Base-by-base conservation (phyloP, 345 rosid species). In the Gossypium sturtianum region DNA sequence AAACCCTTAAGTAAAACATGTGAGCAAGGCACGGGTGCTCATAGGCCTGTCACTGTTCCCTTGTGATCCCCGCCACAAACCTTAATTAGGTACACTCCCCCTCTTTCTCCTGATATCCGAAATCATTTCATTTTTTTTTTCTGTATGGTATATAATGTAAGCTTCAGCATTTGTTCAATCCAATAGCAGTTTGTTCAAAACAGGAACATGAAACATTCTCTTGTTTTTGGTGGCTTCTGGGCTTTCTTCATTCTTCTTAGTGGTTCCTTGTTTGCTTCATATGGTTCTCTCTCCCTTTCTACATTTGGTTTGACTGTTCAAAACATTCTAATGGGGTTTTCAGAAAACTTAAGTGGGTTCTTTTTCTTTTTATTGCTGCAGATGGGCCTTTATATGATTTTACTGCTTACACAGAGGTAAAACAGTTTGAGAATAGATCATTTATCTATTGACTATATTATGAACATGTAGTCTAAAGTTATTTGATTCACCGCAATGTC, bases 401-500 rank as follows among this genome's bases (percentile, higher is more conserved):
- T 48, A 87, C 90, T 43, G 96, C 94, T 5, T 89, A 90, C 67
- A 84, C 84, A 0, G 84, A 90, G 96, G 98, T 93, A 77, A 80
- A 57, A 34, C 19, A 17, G 53, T 44, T 4, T 47, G 66, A 72
- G 45, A 57, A 44, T 45, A 23, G 34, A 48, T 15, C 15, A 34
- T 34, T 34, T 8, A 25, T 52, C 22, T 29, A 23, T 25, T 16
- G 49, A 34, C 12, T 34, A 10, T 23, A 22, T 11, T 19, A 11
- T 12, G n/a, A 66, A 66, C 12, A 20, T 5, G 13, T 7, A 3
- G 16, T 12, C n/a, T 29, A 15, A n/a, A 41, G 19, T 65, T 6
- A 12, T 22, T 45, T 66, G 54, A 45, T 45, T 44, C 10, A 47
- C 13, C 9, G 1, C 29, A 10, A 22, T 57, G 29, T 22, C 16